These are phyloP conservation scores for Primulina eburnea DNA, from an alignment of 257 asterid species.

Conservation along the genomic window DNA sequence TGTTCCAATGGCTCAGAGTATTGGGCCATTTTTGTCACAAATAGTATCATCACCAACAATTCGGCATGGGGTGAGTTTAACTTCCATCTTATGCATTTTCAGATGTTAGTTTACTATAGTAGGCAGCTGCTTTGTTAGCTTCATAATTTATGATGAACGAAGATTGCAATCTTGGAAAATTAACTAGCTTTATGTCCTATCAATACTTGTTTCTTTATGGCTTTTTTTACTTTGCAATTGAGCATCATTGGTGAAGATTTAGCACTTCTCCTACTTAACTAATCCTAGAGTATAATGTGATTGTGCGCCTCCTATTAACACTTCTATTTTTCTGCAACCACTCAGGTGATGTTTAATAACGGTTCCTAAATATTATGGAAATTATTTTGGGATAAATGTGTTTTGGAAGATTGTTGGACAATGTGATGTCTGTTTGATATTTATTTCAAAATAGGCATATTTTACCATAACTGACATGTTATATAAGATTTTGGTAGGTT, in stretches of 20 bases:
- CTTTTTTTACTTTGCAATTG: no score
- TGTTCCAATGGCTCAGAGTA: conserved; percentile 76
- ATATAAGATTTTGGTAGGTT: no score
- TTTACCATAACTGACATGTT: no score
- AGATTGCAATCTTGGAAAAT: conserved; percentile 3
- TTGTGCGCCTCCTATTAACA: conserved; percentile 4
- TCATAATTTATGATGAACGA: neutral
- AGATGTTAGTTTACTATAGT: neutral
- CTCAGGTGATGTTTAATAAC: no score
- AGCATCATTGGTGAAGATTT: no score
- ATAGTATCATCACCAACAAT: conserved; percentile 77
- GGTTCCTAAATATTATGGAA: no score
- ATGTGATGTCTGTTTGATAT: no score
- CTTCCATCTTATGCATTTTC: conserved; percentile 13
- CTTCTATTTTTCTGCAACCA: no score
- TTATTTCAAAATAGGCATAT: no score
- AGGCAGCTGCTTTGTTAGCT: neutral
- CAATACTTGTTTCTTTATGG: neutral
- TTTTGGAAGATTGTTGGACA: no score
- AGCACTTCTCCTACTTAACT: neutral
- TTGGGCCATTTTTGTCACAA: conserved; percentile 82
- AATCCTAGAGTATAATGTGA: neutral
- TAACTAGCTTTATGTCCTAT: neutral
- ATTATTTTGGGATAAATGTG: no score
- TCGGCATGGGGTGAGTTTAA: conserved; percentile 79